Percentiles rank a stretch among this genome's conserved stretches.
Conservation (phyloP, 768 basidiomycete species). For the Krasilnikovozyma curviuscula region DNA sequence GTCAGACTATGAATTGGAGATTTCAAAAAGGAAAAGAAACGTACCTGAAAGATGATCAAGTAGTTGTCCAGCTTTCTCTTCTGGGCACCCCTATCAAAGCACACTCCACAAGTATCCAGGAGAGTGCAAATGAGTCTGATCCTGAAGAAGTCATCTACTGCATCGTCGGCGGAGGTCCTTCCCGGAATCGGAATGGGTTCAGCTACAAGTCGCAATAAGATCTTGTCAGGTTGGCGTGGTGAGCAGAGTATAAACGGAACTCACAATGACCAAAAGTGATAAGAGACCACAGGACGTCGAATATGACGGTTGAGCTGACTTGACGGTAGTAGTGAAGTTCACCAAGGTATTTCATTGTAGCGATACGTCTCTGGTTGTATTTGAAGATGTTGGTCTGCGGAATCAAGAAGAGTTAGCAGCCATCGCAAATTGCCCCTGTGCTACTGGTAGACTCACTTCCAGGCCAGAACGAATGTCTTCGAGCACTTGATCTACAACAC, state of each 20-base stretch:
- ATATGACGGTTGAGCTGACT: slow-evolving; percentile 68
- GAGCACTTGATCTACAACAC: slow-evolving; percentile 80
- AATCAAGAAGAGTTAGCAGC: neutral
- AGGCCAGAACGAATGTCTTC: slow-evolving; percentile 79
- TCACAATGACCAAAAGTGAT: slow-evolving; percentile 89
- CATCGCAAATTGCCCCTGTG: neutral
- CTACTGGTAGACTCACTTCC: slow-evolving; percentile 31
- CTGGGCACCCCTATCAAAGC: slow-evolving; percentile 84
- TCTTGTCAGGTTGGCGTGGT: slow-evolving; percentile 11
- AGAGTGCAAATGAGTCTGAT: slow-evolving; percentile 76
- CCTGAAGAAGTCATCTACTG: slow-evolving; percentile 92
- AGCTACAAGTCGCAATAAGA: slow-evolving; percentile 32
- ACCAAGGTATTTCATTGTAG: slow-evolving; percentile 83
- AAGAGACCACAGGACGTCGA: slow-evolving; percentile 83
- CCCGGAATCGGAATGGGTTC: slow-evolving; percentile 74
- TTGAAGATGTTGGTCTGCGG: slow-evolving; percentile 66
- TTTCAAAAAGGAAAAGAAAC: slow-evolving; percentile 9
- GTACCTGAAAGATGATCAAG: slow-evolving; percentile 78
- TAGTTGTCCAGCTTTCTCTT: slow-evolving; percentile 87
- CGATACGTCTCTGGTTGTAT: slow-evolving; percentile 78
- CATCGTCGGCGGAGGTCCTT: slow-evolving; percentile 55
- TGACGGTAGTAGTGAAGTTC: slow-evolving; percentile 80
- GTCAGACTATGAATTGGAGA: slow-evolving; percentile 21
- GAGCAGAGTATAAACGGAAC: slow-evolving; percentile 23
- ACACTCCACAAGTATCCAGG: slow-evolving; percentile 89